Conservation (phyloP, 2,329 filamentous ascomycete genomes). For the Coniochaeta sp. region DNA sequence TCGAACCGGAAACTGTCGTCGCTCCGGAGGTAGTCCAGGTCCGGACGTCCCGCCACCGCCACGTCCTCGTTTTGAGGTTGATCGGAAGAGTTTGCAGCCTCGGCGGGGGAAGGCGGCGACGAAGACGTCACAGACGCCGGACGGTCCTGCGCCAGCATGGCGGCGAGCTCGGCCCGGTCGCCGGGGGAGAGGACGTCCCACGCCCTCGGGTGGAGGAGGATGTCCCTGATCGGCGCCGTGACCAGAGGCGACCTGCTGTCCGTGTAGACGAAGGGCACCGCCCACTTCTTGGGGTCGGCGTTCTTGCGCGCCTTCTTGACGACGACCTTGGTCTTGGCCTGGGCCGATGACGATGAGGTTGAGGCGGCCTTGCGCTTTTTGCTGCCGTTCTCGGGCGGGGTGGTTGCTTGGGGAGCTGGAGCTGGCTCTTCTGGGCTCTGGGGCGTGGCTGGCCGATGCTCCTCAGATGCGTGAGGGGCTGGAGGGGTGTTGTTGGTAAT, state of each 20-base stretch:
- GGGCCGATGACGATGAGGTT: background rate
- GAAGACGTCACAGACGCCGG: background rate
- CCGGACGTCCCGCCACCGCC: slow-evolving; percentile 15
- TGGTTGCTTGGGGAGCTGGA: background rate
- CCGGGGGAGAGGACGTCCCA: slow-evolving; percentile 27
- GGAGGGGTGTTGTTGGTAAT: background rate
- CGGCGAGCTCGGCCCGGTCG: slow-evolving; percentile 25
- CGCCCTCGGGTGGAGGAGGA: slow-evolving; percentile 26
- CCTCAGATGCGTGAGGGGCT: background rate
- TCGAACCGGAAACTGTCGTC: slow-evolving; percentile 36
- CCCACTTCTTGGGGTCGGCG: slow-evolving; percentile 17
- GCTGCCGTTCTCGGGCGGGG: slow-evolving; percentile 9
- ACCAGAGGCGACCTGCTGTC: slow-evolving; percentile 26
- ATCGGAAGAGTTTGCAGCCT: background rate
- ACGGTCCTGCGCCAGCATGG: slow-evolving; percentile 18
- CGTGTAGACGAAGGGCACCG: slow-evolving; percentile 24
- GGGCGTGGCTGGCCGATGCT: background rate
- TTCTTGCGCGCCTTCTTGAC: slow-evolving; percentile 16
- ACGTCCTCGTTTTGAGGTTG: too few relatives aligned
- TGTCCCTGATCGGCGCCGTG: slow-evolving; percentile 23
- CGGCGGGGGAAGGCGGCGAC: background rate
- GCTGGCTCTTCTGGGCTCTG: background rate
- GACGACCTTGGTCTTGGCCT: background rate
- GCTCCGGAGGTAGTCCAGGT: slow-evolving; percentile 27
- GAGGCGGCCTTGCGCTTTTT: slow-evolving; percentile 10